phyloP scores from a whole-genome alignment of 2,329 filamentous ascomycete genomes.

The Colletotrichum tabaci region DNA sequence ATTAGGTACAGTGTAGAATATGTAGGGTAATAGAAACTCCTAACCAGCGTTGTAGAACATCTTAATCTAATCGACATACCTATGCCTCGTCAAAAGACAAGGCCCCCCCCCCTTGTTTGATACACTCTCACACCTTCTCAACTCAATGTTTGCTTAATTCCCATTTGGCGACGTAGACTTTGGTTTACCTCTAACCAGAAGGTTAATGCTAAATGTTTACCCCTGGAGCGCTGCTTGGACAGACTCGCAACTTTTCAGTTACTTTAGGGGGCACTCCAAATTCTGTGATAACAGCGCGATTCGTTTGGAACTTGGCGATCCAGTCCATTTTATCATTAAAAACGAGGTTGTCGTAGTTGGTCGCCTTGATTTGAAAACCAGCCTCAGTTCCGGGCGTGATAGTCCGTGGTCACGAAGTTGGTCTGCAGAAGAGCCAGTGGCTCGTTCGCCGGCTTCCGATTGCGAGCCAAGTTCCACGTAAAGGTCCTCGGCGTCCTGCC shows the following conservation, averaged over 20 bases:
- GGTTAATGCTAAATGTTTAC: background rate
- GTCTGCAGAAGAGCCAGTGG: constrained; percentile 49
- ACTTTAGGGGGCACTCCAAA: constrained; percentile 41
- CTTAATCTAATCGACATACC: constrained; percentile 19
- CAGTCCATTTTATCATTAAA: constrained; percentile 28
- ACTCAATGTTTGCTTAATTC: constrained; percentile 13
- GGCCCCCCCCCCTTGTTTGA: constrained; percentile 26
- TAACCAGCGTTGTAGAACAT: fast-evolving
- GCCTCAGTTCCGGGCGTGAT: constrained; percentile 11
- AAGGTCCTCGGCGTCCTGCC: constrained; percentile 48
- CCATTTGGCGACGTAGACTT: constrained; percentile 8
- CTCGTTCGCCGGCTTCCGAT: constrained; percentile 29
- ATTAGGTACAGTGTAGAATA: no score
- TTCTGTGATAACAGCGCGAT: constrained; percentile 44
- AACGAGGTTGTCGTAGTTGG: constrained; percentile 34
- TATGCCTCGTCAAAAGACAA: constrained; percentile 20
- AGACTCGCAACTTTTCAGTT: constrained; percentile 22
- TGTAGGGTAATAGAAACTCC: no score
- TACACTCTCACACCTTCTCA: constrained; percentile 23
- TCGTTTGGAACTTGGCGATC: constrained; percentile 34
- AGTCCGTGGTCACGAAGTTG: constrained; percentile 43
- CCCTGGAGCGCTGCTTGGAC: constrained; percentile 2
- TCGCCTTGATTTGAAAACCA: constrained; percentile 29
- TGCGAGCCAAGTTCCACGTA: constrained; percentile 46
- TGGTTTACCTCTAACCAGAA: constrained; percentile 26